Percentiles rank a stretch among this genome's conserved stretches.
These are phyloP conservation scores for Venturia aucupariae DNA, from an alignment of 2,329 filamentous ascomycete species.

Conservation along the genomic window DNA sequence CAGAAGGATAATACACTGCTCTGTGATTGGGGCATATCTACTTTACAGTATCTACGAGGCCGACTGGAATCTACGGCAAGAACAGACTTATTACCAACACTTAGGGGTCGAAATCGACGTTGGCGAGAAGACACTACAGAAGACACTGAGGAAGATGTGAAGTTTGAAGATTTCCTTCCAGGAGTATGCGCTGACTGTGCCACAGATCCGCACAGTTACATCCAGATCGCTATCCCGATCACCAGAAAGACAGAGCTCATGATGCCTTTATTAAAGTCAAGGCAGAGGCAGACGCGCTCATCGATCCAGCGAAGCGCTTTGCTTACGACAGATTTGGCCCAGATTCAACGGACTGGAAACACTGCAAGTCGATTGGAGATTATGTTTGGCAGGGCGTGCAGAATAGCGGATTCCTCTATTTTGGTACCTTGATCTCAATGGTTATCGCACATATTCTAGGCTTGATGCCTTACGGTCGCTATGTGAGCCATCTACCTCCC, in stretches of 20 bases:
- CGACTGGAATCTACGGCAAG: slow-evolving; percentile 64
- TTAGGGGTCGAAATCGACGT: slow-evolving; percentile 62
- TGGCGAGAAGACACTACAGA: slow-evolving; percentile 69
- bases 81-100: slow-evolving; percentile 69
- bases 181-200: background rate
- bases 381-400: slow-evolving; percentile 62
- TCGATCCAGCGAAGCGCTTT: slow-evolving; percentile 68
- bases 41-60: slow-evolving; percentile 89
- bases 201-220: slow-evolving; percentile 51
- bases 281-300: slow-evolving; percentile 70
- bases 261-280: slow-evolving; percentile 68
- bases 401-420: slow-evolving; percentile 52
- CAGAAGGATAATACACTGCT: slow-evolving; percentile 71
- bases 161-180: slow-evolving; percentile 11
- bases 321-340: slow-evolving; percentile 87
- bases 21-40: slow-evolving; percentile 76
- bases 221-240: slow-evolving; percentile 50
- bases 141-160: slow-evolving; percentile 66
- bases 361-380: slow-evolving; percentile 61
- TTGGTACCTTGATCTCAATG: slow-evolving; percentile 46
- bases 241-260: slow-evolving; percentile 34
- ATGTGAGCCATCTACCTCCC: slow-evolving; percentile 26
- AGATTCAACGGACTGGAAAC: slow-evolving; percentile 55
- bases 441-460: slow-evolving; percentile 55
- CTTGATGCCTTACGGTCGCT: slow-evolving; percentile 57